These are phyloP conservation scores for Rubia balearica DNA, from an alignment of 305 asterid species.

Conservation along the genomic window DNA sequence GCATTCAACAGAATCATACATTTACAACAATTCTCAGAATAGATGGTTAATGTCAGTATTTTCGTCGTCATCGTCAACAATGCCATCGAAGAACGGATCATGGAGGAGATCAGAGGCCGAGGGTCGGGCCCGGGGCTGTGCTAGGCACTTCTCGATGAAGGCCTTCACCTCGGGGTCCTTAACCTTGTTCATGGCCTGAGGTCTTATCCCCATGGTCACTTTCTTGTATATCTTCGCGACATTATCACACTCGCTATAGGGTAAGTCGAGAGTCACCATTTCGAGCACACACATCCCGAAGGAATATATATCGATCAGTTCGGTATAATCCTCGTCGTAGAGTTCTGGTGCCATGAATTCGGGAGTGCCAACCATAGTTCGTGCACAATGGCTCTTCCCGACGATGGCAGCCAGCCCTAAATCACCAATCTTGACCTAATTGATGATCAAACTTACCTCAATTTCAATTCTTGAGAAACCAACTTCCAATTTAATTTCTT, in stretches of 20 bases:
- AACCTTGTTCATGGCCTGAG: conserved; percentile 63
- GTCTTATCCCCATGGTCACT: conserved; percentile 61
- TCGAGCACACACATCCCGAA: conserved; percentile 84
- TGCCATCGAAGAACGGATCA: conserved; percentile 60
- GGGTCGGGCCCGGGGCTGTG: conserved; percentile 59
- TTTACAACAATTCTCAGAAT: conserved; percentile 11
- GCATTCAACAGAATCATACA: conserved; percentile 1
- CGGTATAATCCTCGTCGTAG: conserved; percentile 62
- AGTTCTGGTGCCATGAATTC: conserved; percentile 84
- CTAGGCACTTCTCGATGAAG: conserved; percentile 73
- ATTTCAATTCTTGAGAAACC: too few species aligned
- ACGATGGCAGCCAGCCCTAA: conserved; percentile 67
- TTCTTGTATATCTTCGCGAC: conserved; percentile 60
- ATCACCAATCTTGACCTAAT: conserved; percentile 79
- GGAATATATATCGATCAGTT: conserved; percentile 59
- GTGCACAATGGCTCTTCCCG: conserved; percentile 59
- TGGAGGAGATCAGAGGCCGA: conserved; percentile 63
- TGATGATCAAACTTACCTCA: conserved; percentile 6
- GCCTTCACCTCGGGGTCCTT: conserved; percentile 54
- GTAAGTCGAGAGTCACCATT: conserved; percentile 63
- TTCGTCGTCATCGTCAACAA: conserved; percentile 46
- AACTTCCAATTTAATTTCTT: too few species aligned
- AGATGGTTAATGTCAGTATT: conserved; percentile 12
- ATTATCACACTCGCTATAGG: conserved; percentile 56
- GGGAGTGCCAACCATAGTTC: conserved; percentile 73